A percentile compares a stretch with the other conserved stretches of the same genome.
These are phyloP conservation scores for Stachybotrys echinatus DNA, from an alignment of 2,329 filamentous ascomycete genomes.

Conservation along the genomic window DNA sequence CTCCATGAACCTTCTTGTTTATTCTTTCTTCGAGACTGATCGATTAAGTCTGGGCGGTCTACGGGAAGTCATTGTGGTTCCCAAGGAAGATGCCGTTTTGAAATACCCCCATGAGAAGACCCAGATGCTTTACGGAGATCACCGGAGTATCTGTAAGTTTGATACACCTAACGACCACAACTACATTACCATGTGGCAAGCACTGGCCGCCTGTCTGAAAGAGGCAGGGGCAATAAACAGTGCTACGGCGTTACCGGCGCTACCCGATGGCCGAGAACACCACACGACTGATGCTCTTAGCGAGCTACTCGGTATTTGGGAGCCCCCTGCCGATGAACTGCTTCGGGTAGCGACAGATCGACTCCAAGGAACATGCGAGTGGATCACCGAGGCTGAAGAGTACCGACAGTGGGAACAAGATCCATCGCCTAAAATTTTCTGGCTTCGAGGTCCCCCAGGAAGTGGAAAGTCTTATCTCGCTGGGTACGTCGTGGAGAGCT, in stretches of 20 bases:
- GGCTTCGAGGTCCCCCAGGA: background rate
- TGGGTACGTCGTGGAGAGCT: background rate
- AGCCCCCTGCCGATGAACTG: background rate
- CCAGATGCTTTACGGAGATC: background rate
- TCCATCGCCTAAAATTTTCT: background rate
- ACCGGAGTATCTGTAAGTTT: slow-evolving; percentile 1
- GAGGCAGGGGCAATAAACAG: too few relatives aligned
- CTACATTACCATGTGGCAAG: slow-evolving; percentile 1
- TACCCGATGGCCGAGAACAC: background rate
- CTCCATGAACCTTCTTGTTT: background rate
- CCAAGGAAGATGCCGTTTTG: background rate
- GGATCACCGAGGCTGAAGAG: background rate
- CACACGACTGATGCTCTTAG: background rate
- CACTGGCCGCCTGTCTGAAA: background rate
- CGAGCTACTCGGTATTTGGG: background rate
- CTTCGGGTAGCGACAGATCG: background rate
- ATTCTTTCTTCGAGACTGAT: background rate
- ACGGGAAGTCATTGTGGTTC: background rate
- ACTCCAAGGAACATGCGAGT: background rate
- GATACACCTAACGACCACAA: background rate
- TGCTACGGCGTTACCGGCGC: too few relatives aligned
- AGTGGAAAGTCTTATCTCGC: background rate
- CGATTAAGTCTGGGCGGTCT: background rate
- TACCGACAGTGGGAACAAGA: background rate
- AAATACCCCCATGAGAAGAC: slow-evolving; percentile 1